phyloP scores from a whole-genome alignment of 139 green algal species.

The Micractinium conductrix region DNA sequence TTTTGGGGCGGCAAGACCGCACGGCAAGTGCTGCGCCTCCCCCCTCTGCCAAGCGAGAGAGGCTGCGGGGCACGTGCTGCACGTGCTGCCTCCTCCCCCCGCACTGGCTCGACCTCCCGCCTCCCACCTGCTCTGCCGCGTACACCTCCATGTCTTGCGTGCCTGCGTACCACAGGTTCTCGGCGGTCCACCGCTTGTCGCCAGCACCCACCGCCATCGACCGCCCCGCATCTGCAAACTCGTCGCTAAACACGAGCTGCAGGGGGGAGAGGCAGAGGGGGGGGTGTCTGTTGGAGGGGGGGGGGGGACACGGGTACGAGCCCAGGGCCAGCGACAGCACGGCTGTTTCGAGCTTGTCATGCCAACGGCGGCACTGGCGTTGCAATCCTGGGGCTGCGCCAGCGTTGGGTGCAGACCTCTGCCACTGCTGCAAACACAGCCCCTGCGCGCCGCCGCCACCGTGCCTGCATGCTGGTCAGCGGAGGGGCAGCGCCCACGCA shows the following conservation, averaged over 20 bases:
- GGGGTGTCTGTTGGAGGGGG: neutral
- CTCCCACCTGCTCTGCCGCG: slow-evolving; percentile 25
- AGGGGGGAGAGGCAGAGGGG: neutral
- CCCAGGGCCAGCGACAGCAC: neutral
- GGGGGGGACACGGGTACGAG: neutral
- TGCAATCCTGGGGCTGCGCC: too few relatives aligned
- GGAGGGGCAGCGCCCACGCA: neutral
- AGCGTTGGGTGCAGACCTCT: too few relatives aligned
- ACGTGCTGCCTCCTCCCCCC: too few relatives aligned
- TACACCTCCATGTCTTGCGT: slow-evolving; percentile 32
- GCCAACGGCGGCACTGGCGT: too few relatives aligned
- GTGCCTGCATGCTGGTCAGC: neutral
- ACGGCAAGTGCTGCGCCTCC: too few relatives aligned
- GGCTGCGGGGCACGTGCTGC: too few relatives aligned
- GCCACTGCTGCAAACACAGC: too few relatives aligned
- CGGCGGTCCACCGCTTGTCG: slow-evolving; percentile 52
- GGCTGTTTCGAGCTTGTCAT: too few relatives aligned
- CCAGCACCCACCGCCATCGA: slow-evolving; percentile 27
- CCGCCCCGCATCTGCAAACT: slow-evolving; percentile 50
- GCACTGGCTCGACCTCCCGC: neutral
- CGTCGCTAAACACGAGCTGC: slow-evolving; percentile 66
- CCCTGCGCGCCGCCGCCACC: too few relatives aligned
- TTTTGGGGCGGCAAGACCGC: too few relatives aligned
- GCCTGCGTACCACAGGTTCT: slow-evolving; percentile 33
- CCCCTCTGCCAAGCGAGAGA: too few relatives aligned